Evolutionary conservation across 2,329 filamentous ascomycete species (phyloP).

Genomic region (Remersonia thermophila): DNA sequence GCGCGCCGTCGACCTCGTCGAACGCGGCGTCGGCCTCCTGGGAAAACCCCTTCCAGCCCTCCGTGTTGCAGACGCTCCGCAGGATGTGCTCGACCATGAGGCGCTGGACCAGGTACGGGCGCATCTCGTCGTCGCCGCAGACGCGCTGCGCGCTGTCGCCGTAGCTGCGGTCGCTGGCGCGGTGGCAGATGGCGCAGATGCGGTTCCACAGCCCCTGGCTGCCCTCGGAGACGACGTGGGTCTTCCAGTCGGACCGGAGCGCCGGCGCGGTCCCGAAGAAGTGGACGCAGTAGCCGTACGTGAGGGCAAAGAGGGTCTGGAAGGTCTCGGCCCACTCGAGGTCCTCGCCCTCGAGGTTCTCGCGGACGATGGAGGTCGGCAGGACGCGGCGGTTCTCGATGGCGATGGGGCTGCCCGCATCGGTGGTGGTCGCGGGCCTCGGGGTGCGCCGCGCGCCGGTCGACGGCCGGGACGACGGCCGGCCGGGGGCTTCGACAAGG

Average conservation of each 20-base stretch:
- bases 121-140: slow-evolving; percentile 20
- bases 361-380: not conserved
- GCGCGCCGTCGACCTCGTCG: slow-evolving; percentile 1
- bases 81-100: slow-evolving; percentile 26
- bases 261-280: slow-evolving; percentile 7
- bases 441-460: not conserved
- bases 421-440: not conserved
- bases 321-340: slow-evolving; percentile 7
- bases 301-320: slow-evolving; percentile 7
- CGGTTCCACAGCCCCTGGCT: slow-evolving; percentile 23
- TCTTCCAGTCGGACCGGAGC: slow-evolving; percentile 12
- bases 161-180: slow-evolving; percentile 15
- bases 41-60: slow-evolving; percentile 24
- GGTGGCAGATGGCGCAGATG: slow-evolving; percentile 24
- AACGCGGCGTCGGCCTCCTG: slow-evolving; percentile 15
- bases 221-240: slow-evolving; percentile 8
- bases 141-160: slow-evolving; percentile 23
- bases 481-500: not conserved
- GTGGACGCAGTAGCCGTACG: slow-evolving; percentile 18
- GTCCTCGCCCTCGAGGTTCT: not conserved
- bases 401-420: slow-evolving; percentile 6
- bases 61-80: slow-evolving; percentile 22
- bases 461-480: not conserved
- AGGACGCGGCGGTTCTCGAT: slow-evolving; percentile 3
- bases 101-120: slow-evolving; percentile 27